A percentile compares a stretch with the other conserved stretches of the same genome.
These are phyloP conservation scores for Pythium aquatile DNA, from an alignment of 352 stramenopile genomes.

Conservation along the genomic window DNA sequence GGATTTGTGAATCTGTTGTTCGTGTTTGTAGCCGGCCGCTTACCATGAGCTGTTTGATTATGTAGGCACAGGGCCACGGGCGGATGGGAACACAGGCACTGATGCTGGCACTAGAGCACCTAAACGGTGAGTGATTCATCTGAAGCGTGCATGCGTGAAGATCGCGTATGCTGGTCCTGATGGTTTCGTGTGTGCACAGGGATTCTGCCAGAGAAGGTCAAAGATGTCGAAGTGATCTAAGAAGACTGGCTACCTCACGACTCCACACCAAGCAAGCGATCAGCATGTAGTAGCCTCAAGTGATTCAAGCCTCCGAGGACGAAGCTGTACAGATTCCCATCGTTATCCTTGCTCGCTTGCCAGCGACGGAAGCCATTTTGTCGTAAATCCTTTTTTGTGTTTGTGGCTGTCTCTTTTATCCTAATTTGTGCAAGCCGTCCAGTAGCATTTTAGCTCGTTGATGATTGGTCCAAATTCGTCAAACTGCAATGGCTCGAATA, in stretches of 20 bases:
- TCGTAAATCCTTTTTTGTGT: neutral
- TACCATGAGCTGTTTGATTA: neutral
- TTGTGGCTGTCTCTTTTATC: neutral
- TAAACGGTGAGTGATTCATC: slow-evolving; percentile 58
- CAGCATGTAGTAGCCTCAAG: neutral
- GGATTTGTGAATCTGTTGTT: neutral
- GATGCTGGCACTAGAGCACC: slow-evolving; percentile 83
- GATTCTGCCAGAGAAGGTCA: slow-evolving; percentile 12
- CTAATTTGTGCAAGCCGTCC: neutral
- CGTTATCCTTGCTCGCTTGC: neutral
- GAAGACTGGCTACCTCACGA: neutral
- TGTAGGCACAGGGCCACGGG: slow-evolving; percentile 74
- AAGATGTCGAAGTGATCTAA: slow-evolving; percentile 5
- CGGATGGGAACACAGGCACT: slow-evolving; percentile 80
- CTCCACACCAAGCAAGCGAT: neutral
- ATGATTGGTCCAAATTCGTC: neutral
- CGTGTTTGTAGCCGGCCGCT: neutral
- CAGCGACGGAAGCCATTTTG: slow-evolving; percentile 2
- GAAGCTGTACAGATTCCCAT: slow-evolving; percentile 3
- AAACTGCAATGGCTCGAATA: slow-evolving; percentile 3
- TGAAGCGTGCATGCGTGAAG: no score
- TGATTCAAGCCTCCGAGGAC: neutral
- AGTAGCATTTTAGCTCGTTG: neutral
- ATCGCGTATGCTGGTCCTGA: neutral
- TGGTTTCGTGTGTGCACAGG: neutral